A percentile compares a stretch with the other conserved stretches of the same genome.
phyloP scores from a whole-genome alignment of 2,329 filamentous ascomycete species.

The Emericellopsis atlantica region DNA sequence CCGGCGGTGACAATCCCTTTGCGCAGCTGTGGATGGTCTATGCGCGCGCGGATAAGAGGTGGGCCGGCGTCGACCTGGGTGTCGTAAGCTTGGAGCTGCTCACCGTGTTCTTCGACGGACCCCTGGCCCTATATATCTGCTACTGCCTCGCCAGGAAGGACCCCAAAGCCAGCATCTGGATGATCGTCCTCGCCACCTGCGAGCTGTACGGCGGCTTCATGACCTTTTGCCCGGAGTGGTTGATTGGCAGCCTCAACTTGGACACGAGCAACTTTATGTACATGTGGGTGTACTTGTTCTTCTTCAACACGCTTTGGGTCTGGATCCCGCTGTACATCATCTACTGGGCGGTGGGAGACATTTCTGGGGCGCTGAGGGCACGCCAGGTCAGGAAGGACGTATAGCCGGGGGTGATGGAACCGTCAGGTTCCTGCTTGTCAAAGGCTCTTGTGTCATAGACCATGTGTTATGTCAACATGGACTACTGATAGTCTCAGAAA shows the following conservation, averaged over 20 bases:
- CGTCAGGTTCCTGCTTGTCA: not conserved
- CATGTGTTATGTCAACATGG: no score
- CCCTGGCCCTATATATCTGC: constrained; percentile 46
- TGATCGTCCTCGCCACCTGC: constrained; percentile 51
- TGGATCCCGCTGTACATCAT: constrained; percentile 48
- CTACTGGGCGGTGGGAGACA: constrained; percentile 40
- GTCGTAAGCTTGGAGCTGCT: constrained; percentile 54
- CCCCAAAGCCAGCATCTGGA: constrained; percentile 43
- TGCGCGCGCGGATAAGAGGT: constrained; percentile 48
- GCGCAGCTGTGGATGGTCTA: constrained; percentile 59
- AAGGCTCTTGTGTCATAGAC: no score
- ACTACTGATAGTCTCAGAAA: no score
- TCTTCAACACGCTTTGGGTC: constrained; percentile 60
- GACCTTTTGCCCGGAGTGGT: constrained; percentile 60
- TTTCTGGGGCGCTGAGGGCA: constrained; percentile 35
- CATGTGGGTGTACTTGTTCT: constrained; percentile 53
- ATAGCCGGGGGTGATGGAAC: constrained; percentile 5
- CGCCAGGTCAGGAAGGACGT: constrained; percentile 16
- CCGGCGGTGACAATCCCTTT: constrained; percentile 37
- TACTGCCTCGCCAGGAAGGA: constrained; percentile 45
- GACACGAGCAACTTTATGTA: constrained; percentile 58
- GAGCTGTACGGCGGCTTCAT: constrained; percentile 60
- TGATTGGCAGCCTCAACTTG: constrained; percentile 47
- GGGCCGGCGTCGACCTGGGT: constrained; percentile 49
- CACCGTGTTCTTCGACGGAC: constrained; percentile 50